Evolutionary conservation across 1,284 basidiomycete species (phyloP).

Genomic region (Veloporphyrellus conicus): DNA sequence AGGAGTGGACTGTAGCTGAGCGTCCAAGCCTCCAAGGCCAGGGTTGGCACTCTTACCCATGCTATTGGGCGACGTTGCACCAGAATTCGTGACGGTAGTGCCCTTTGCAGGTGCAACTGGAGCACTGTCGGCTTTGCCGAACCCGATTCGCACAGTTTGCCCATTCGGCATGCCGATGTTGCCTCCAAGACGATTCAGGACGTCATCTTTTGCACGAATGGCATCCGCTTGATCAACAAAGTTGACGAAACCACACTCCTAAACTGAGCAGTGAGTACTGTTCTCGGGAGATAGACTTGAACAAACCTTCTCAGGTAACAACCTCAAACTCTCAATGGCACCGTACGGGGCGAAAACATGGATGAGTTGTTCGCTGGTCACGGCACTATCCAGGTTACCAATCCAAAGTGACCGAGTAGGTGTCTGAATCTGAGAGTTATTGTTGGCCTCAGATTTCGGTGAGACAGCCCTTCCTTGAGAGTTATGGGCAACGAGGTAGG

Average conservation of each 20-base stretch:
- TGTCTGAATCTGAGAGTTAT: slow-evolving; percentile 73
- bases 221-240: slow-evolving; percentile 94
- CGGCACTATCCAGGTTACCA: slow-evolving; percentile 90
- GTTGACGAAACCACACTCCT: slow-evolving; percentile 99
- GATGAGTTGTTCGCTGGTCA: slow-evolving; percentile 91
- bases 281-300: slow-evolving; percentile 1
- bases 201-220: slow-evolving; percentile 93
- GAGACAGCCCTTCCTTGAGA: slow-evolving; percentile 68
- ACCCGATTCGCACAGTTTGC: slow-evolving; percentile 93
- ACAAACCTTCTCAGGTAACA: slow-evolving; percentile 91
- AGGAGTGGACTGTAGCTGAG: slow-evolving; percentile 80
- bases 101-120: slow-evolving; percentile 83
- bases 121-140: slow-evolving; percentile 93
- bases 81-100: slow-evolving; percentile 54
- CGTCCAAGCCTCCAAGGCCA: slow-evolving; percentile 63
- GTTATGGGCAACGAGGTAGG: slow-evolving; percentile 63
- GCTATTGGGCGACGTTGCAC: slow-evolving; percentile 60
- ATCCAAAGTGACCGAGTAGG: slow-evolving; percentile 97
- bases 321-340: slow-evolving; percentile 89
- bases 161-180: slow-evolving; percentile 91
- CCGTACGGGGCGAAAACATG: slow-evolving; percentile 95
- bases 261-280: slow-evolving; percentile 8
- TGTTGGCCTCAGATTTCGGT: slow-evolving; percentile 67
- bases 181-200: slow-evolving; percentile 89
- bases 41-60: slow-evolving; percentile 49